Evolutionary conservation across 441 rosid species (phyloP).

Genomic region (Corymbia citriodora): DNA sequence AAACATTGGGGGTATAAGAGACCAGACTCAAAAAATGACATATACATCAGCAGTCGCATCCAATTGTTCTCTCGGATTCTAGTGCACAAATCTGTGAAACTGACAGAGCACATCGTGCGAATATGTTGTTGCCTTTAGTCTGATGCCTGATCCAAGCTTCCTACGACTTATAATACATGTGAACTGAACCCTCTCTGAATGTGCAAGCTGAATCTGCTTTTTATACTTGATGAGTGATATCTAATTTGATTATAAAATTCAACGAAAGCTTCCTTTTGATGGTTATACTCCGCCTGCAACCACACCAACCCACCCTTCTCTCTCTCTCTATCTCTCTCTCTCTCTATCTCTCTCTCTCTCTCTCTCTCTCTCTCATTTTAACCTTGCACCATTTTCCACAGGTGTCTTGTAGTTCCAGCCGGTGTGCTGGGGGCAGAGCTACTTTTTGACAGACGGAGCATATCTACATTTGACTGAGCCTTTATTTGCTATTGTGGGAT

Average conservation of each 20-base stretch:
- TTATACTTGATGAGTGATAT: neutral
- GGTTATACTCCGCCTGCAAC: neutral
- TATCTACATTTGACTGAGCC: neutral
- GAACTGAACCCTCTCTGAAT: neutral
- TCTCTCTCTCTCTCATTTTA: no score
- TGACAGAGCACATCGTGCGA: neutral
- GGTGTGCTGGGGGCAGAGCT: neutral
- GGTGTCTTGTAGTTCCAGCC: neutral
- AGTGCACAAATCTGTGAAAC: neutral
- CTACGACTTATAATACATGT: neutral
- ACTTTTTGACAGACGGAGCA: no score
- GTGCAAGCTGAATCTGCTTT: no score
- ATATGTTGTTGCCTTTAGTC: neutral
- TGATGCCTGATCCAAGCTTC: neutral
- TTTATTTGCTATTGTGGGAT: neutral
- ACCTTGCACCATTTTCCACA: neutral
- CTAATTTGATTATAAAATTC: neutral
- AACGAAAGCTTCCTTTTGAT: neutral
- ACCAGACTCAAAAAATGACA: neutral
- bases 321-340: neutral
- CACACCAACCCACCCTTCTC: neutral
- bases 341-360: no score
- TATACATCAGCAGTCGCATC: neutral
- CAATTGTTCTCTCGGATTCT: neutral
- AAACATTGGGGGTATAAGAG: slow-evolving; percentile 1